Conservation (phyloP, 2,329 filamentous ascomycete species). For the Chaetomium strumarium region DNA sequence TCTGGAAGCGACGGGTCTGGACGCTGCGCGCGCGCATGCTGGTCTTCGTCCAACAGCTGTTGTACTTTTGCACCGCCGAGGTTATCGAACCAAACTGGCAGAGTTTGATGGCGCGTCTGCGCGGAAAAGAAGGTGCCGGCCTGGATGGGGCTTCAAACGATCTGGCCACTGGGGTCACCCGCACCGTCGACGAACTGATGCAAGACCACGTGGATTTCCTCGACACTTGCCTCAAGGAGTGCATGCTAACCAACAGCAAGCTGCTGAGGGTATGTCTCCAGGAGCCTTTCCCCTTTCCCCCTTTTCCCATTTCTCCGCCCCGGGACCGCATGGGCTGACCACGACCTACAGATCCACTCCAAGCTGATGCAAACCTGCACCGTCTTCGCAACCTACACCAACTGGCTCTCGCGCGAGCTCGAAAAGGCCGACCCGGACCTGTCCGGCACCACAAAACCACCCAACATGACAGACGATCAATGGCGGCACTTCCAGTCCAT, state of each 20-base stretch:
- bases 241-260: conserved; percentile 97
- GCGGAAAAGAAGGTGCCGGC: conserved; percentile 31
- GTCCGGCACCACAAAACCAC: conserved; percentile 49
- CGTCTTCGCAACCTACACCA: conserved; percentile 86
- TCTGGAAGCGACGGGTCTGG: conserved; percentile 91
- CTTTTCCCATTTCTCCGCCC: not conserved
- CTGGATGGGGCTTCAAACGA: not conserved
- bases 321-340: conserved; percentile 19
- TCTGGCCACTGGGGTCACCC: conserved; percentile 33
- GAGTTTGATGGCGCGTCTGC: conserved; percentile 78
- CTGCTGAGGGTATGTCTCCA: conserved; percentile 65
- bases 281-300: not conserved
- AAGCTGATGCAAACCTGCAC: conserved; percentile 96
- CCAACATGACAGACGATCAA: conserved; percentile 54
- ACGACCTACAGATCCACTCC: conserved; percentile 70
- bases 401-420: conserved; percentile 78
- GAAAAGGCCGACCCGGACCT: conserved; percentile 79
- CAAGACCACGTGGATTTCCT: conserved; percentile 98
- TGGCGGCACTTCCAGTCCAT: conserved; percentile 53
- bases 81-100: conserved; percentile 98
- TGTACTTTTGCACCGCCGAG: conserved; percentile 95
- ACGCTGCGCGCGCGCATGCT: conserved; percentile 90
- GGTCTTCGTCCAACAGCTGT: conserved; percentile 90
- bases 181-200: conserved; percentile 97
- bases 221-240: conserved; percentile 96